Evolutionary conservation across 495 filamentous ascomycete species (phyloP), one percentile per base, ranked within the genome.

Genomic region (Copromyces sp.): DNA sequence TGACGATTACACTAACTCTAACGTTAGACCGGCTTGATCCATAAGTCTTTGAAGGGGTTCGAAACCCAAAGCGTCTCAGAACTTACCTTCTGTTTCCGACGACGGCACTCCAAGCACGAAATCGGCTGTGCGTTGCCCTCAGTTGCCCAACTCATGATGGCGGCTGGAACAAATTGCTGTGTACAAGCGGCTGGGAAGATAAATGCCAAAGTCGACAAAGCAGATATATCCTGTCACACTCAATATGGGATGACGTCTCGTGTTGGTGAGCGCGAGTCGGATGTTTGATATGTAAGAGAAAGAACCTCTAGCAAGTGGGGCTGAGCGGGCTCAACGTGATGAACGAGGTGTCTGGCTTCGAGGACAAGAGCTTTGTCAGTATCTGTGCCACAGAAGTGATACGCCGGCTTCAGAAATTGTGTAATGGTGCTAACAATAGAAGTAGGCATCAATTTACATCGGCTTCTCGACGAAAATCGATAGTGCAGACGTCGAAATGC

Each of bases 11-110:
- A 85, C 83, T 85, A 69, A 24, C 12, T 71, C 20, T 11, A 41
- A 45, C 17, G 73, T 79, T 71, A 78, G 73, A 37, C 16, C 39
- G 44, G 12, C 41, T 20, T 65, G 40, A 69, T 40, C 47, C 39
- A 71, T 3, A 8, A 17, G 29, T 38, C 17, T 59, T 59, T 47
- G 59, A 39, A 39, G 20, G 14, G 29, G n/a, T 70, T 24, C 38
- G 47, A 39, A 40, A 37, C 8, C n/a, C 17, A 40, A 12, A 59
- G 37, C 14, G 68, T 5, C 17, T 24, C n/a, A 8, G 20, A 29
- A n/a, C 76, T 71, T 72, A 80, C 82, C 79, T 81, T 84, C 68
- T 84, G 83, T 74, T 84, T 84, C 17, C 83, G 75, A 11, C 82
- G 77, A 42, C 82, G 81, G 70, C 83, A 84, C 71, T 84, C 82